Evolutionary conservation across 768 basidiomycete species (phyloP), one percentile per base, ranked within the genome.

Genomic region (Mrakia frigida): DNA sequence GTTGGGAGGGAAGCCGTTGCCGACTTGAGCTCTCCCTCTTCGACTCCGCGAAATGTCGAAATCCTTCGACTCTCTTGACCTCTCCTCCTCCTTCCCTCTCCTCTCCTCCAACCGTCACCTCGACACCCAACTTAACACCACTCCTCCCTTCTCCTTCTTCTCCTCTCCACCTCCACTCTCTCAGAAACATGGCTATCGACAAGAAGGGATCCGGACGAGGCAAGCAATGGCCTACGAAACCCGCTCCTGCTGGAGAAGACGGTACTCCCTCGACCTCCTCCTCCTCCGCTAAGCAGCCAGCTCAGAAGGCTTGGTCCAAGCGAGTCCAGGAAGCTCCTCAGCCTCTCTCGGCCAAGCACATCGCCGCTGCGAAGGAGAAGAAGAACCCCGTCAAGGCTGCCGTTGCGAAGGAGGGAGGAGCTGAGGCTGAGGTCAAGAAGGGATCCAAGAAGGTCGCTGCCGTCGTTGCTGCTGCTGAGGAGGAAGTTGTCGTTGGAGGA

Each of bases 251-350:
- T 3, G 21, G 21, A 14, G 46, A 50, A 6, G 46, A 50, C 11
- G 70, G 25, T 18, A 50, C 68, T 5, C 25, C 61, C n/a, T n/a
- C 56, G n/a, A 56, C 25, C 61, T 33, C 72, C 41, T n/a, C 43
- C 25, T 9, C 37, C 16, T 37, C 18, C 16, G 35, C 35, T 21
- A 67, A 74, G 63, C n/a, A 67, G 18, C 53, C 61, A 5, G 28
- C n/a, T 23, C 53, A 77, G 41, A 73, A 72, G 50, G 71, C 76
- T 41, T 77, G 76, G 76, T 77, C 76, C 23, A 53, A 59, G 41
- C 56, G 76, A 41, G 76, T 77, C 18, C 76, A 77, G 60, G 50
- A 73, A 37, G 63, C 70, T 43, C 76, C 76, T 21, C n/a, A 77
- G 65, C 71, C 76, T 33, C 70, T 75, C 11, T 74, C 73, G 31